Evolutionary conservation across 441 rosid species (phyloP).

Genomic region (Gossypium schwendimanii): DNA sequence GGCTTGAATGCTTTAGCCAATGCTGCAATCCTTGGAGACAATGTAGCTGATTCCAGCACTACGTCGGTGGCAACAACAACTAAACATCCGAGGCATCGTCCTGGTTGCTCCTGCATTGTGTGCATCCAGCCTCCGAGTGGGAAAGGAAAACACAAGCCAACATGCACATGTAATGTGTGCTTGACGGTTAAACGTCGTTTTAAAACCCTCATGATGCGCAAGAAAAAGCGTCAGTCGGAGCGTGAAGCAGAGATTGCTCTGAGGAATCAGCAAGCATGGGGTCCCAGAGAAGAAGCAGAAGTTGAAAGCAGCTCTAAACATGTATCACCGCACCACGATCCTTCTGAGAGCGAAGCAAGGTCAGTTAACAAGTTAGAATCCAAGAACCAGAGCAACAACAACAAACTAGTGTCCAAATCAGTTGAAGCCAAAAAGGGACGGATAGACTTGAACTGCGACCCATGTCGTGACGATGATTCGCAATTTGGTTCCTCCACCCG

Average conservation of each 20-base stretch:
- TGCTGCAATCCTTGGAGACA: conserved; percentile 37
- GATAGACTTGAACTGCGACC: conserved; percentile 56
- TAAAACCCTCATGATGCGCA: conserved; percentile 69
- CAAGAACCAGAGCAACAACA: conserved; percentile 37
- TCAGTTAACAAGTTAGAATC: conserved; percentile 35
- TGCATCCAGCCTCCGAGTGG: conserved; percentile 78
- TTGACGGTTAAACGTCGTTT: conserved; percentile 66
- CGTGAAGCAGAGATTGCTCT: conserved; percentile 49
- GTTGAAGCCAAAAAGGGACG: conserved; percentile 33
- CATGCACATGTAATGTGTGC: conserved; percentile 67
- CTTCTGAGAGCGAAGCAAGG: conserved; percentile 45
- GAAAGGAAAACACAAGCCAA: conserved; percentile 66
- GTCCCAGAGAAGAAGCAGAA: conserved; percentile 43
- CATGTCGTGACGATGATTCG: conserved; percentile 29
- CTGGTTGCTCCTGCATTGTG: conserved; percentile 73
- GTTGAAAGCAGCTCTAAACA: conserved; percentile 61
- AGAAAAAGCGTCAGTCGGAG: conserved; percentile 49
- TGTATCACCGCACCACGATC: conserved; percentile 27
- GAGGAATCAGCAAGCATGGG: conserved; percentile 42
- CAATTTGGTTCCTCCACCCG: conserved; percentile 20
- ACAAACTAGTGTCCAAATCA: conserved; percentile 20
- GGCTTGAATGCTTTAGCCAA: conserved; percentile 46
- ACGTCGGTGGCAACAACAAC: conserved; percentile 52
- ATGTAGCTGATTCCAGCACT: conserved; percentile 29
- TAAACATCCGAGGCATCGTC: conserved; percentile 66